A percentile compares a stretch with the other conserved stretches of the same genome.
phyloP scores from a whole-genome alignment of 257 asterid species.

The Catharanthus roseus region DNA sequence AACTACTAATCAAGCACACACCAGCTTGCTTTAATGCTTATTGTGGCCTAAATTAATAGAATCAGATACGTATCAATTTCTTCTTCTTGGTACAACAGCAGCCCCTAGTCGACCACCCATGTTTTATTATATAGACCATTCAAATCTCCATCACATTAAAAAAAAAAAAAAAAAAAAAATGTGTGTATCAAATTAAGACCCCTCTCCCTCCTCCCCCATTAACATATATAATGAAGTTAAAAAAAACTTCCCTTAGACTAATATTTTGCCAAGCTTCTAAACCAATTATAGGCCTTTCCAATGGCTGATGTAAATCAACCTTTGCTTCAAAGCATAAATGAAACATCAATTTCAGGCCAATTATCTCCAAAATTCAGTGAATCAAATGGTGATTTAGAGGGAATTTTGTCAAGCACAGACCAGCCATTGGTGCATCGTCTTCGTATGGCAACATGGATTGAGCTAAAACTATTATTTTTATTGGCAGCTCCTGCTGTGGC shows the following conservation, averaged over 20 bases:
- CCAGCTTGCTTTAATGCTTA: no score
- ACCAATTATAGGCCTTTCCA: neutral
- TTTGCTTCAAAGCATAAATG: neutral
- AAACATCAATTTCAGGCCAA: neutral
- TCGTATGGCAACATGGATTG: constrained; percentile 17
- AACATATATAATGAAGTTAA: no score
- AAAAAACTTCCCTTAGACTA: neutral
- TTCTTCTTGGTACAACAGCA: no score
- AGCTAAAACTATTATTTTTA: constrained; percentile 16
- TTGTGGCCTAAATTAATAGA: no score
- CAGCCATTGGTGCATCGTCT: constrained; percentile 13
- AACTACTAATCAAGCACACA: no score
- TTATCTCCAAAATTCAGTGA: neutral
- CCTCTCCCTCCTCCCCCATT: no score
- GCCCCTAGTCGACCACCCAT: no score
- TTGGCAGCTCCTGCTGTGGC: constrained; percentile 26
- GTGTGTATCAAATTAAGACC: no score
- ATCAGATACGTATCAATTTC: no score
- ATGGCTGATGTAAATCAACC: constrained; percentile 8
- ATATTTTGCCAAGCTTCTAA: neutral
- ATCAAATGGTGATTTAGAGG: constrained; percentile 17
- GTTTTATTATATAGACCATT: no score
- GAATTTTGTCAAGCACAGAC: constrained; percentile 3
- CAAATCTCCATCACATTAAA: no score
- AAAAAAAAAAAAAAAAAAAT: no score